phyloP scores from a whole-genome alignment of 2,329 filamentous ascomycete species.

The Pyrenophora graminea region DNA sequence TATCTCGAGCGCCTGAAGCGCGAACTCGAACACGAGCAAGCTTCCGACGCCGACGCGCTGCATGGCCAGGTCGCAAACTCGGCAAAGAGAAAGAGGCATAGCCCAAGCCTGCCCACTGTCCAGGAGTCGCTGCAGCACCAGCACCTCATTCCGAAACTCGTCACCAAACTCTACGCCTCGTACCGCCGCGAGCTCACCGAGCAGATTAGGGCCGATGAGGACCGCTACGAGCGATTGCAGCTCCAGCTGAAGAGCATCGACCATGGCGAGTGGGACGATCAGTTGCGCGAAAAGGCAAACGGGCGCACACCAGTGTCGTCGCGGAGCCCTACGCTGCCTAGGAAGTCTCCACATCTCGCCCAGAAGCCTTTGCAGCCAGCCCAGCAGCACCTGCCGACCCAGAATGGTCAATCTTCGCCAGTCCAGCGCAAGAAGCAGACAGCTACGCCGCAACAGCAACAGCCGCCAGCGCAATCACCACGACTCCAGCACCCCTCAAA shows the following conservation, averaged over 20 bases:
- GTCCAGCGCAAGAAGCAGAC: constrained; percentile 38
- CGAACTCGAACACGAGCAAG: constrained; percentile 63
- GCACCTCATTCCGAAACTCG: constrained; percentile 70
- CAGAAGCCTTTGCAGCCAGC: constrained; percentile 23
- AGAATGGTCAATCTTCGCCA: constrained; percentile 24
- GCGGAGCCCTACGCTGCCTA: constrained; percentile 31
- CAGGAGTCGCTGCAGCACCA: constrained; percentile 69
- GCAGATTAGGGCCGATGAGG: constrained; percentile 76
- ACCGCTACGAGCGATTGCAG: constrained; percentile 64
- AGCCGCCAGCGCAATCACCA: constrained; percentile 24
- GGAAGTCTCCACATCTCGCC: constrained; percentile 31
- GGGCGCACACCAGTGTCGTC: constrained; percentile 21
- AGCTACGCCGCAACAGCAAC: constrained; percentile 23
- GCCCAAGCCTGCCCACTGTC: constrained; percentile 65
- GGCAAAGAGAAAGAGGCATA: constrained; percentile 71
- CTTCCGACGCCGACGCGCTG: constrained; percentile 48
- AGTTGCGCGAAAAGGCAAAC: constrained; percentile 34
- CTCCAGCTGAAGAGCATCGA: constrained; percentile 72
- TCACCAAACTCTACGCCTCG: constrained; percentile 73
- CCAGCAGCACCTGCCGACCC: constrained; percentile 7
- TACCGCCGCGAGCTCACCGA: constrained; percentile 73
- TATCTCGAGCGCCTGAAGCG: constrained; percentile 78
- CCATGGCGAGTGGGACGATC: constrained; percentile 59
- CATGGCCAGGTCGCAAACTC: constrained; percentile 50
- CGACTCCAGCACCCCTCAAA: constrained; percentile 25